These are phyloP conservation scores for Coniochaeta pulveracea DNA, from an alignment of 2,329 filamentous ascomycete species.

Conservation along the genomic window DNA sequence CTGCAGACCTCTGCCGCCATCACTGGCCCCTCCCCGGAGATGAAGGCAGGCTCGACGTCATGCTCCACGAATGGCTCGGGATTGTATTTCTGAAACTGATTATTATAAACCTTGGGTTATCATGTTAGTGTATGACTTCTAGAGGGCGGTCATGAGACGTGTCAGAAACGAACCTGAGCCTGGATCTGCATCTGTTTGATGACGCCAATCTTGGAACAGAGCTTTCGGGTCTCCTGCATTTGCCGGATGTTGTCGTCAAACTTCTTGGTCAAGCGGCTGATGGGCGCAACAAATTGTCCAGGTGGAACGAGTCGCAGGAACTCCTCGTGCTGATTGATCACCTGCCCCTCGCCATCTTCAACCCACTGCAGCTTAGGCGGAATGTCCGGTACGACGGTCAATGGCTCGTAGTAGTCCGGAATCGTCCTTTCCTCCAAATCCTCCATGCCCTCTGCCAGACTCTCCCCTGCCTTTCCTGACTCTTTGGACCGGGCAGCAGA, in stretches of 20 bases:
- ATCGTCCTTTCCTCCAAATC: constrained; percentile 74
- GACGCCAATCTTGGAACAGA: constrained; percentile 91
- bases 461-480: constrained; percentile 47
- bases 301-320: constrained; percentile 67
- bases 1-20: constrained; percentile 77
- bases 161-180: constrained; percentile 66
- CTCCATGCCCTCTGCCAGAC: constrained; percentile 89
- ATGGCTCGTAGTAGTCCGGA: constrained; percentile 88
- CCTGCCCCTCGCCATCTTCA: constrained; percentile 78
- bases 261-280: constrained; percentile 62
- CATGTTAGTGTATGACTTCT: constrained; percentile 18
- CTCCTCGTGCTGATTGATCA: constrained; percentile 80
- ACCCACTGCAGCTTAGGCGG: constrained; percentile 71
- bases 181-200: constrained; percentile 99
- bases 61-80: constrained; percentile 78
- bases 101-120: constrained; percentile 70
- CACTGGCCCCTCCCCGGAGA: constrained; percentile 77
- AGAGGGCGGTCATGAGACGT: no score
- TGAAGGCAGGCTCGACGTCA: constrained; percentile 80
- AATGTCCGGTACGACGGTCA: constrained; percentile 79
- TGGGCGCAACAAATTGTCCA: constrained; percentile 64
- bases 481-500: constrained; percentile 37
- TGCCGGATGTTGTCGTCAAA: constrained; percentile 88
- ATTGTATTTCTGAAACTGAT: constrained; percentile 96
- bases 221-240: constrained; percentile 92